Evolutionary conservation across 2,329 filamentous ascomycete genomes (phyloP).

Genomic region (Leptographium lundbergii): DNA sequence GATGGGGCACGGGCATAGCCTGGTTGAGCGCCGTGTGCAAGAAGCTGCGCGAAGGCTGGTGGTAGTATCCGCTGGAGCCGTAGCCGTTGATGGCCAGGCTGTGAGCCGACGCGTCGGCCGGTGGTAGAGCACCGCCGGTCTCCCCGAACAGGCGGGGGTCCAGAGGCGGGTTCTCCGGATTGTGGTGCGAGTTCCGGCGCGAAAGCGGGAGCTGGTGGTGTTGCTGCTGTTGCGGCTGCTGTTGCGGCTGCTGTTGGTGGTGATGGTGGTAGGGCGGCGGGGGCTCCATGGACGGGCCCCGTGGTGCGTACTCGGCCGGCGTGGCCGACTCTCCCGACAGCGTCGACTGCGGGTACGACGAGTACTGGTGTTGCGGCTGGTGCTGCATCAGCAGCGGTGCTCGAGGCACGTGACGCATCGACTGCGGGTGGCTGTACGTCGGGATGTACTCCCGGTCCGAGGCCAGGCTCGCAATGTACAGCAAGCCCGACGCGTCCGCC

Average conservation of each 20-base stretch:
- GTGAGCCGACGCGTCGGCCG: background rate
- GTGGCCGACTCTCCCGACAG: background rate
- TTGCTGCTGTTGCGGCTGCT: conserved; percentile 1
- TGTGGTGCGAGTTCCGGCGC: background rate
- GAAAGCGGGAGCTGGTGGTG: conserved; percentile 1
- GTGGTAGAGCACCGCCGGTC: background rate
- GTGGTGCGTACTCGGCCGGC: conserved; percentile 2
- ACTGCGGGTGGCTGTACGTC: background rate
- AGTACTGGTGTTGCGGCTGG: background rate
- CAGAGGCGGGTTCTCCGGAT: conserved; percentile 3
- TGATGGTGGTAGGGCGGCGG: background rate
- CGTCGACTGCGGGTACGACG: background rate
- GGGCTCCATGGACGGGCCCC: conserved; percentile 5
- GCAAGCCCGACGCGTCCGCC: conserved; percentile 5
- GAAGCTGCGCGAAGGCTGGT: conserved; percentile 3
- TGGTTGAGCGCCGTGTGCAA: conserved; percentile 10
- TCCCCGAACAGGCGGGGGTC: conserved; percentile 14
- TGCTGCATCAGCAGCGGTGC: conserved; percentile 2
- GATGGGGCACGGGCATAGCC: background rate
- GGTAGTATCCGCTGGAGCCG: background rate
- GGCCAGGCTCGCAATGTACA: conserved; percentile 9
- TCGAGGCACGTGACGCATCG: conserved; percentile 4
- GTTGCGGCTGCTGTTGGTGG: background rate
- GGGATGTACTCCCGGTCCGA: conserved; percentile 7
- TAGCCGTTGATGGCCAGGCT: background rate